Conservation (phyloP, 2,329 filamentous ascomycete genomes). For the Nothomitra cinnamomea region DNA sequence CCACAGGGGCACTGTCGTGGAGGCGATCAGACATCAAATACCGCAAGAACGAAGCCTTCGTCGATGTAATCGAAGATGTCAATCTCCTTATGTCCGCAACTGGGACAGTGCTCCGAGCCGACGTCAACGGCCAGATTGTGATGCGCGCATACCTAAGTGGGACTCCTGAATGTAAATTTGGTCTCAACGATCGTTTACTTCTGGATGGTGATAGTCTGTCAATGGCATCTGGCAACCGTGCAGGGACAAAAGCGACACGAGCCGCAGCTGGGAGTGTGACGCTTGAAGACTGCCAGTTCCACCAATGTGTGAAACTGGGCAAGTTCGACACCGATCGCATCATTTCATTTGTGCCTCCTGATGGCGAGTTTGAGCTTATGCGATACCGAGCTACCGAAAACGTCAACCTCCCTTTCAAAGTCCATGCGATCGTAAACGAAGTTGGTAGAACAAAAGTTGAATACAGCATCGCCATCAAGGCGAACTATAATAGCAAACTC, state of each 20-base stretch:
- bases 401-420: conserved; percentile 95
- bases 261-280: conserved; percentile 91
- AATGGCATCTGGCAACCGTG: conserved; percentile 56
- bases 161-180: conserved; percentile 97
- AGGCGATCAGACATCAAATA: conserved; percentile 95
- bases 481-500: conserved; percentile 89
- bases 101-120: conserved; percentile 81
- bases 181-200: conserved; percentile 84
- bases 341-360: conserved; percentile 90
- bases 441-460: conserved; percentile 94
- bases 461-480: conserved; percentile 93
- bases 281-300: conserved; percentile 94
- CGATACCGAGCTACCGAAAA: conserved; percentile 96
- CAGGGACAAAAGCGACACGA: conserved; percentile 78
- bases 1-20: conserved; percentile 92
- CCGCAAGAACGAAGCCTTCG: conserved; percentile 97
- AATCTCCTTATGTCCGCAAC: conserved; percentile 98
- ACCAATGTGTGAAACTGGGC: conserved; percentile 94
- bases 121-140: conserved; percentile 92
- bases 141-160: conserved; percentile 97
- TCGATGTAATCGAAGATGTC: conserved; percentile 97
- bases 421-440: conserved; percentile 96
- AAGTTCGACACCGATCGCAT: conserved; percentile 95
- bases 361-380: conserved; percentile 98
- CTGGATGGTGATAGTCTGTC: conserved; percentile 61